Evolutionary conservation across 1,139 yeast species (phyloP), one percentile per base, ranked within the genome.

Genomic region (Pichia sp.): DNA sequence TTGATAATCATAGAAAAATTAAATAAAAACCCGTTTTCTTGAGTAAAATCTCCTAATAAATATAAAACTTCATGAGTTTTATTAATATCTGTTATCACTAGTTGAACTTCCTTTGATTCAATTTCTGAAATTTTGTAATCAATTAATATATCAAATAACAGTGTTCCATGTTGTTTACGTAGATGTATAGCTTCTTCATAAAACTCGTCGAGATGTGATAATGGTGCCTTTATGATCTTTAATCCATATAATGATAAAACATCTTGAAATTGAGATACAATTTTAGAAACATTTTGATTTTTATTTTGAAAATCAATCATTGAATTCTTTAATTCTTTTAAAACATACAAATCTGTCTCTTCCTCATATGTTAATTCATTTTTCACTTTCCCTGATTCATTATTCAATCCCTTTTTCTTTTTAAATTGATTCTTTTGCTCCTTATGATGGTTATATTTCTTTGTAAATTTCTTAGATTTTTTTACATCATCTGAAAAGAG

Each of bases 91-190:
- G 36, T 41, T 7, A 46, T 10, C 4, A 50, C 7, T 8, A 51
- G 4, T 33, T 51, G 54, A 25, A 41, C 30, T 34, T 51, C 54
- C 29, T 38, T 40, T 16, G 42, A 9, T 3, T 24, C 45, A 11
- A 30, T 31, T 12, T 46, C 39, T 22, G 37, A 26, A 4, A 23
- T 20, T 25, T 39, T 37, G 30, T 35, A 46, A 35, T 51, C 54
- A 25, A 51, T 4, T 12, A 51, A 24, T 6, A 48, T 12, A n/a
- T 50, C 51, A 30, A 45, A 20, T 7, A 11, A 16, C 4, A 27
- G 16, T 8, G 20, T 30, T 4, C 26, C 36, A 8, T 6, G 6
- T 3, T 25, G 7, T 25, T 49, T 51, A 3, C 35, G 11, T 10
- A 51, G 29, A 37, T 48, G 53, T 4, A 51, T 43, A 4, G 39